These are phyloP conservation scores for Amauroascus verrucosus DNA, from an alignment of 2,329 filamentous ascomycete genomes.

Conservation along the genomic window DNA sequence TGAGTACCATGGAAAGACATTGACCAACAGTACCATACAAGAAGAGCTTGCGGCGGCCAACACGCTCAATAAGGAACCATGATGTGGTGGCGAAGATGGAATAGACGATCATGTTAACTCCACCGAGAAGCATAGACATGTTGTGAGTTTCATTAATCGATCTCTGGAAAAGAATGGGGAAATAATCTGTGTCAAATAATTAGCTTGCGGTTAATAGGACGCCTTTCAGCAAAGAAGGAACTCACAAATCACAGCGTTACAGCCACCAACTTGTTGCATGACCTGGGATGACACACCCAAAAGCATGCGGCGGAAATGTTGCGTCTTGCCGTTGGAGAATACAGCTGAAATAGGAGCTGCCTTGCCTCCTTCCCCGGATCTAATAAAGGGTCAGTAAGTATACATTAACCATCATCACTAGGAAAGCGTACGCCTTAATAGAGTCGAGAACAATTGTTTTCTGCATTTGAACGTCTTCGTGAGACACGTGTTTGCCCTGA, in stretches of 20 bases:
- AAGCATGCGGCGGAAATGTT: slow-evolving; percentile 34
- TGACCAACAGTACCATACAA: slow-evolving; percentile 33
- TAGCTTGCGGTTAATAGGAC: too few species aligned
- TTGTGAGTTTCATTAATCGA: slow-evolving; percentile 32
- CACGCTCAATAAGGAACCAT: slow-evolving; percentile 35
- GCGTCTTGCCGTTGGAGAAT: slow-evolving; percentile 30
- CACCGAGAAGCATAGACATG: slow-evolving; percentile 38
- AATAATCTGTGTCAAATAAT: slow-evolving; percentile 28
- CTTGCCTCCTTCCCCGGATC: slow-evolving; percentile 27
- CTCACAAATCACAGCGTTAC: slow-evolving; percentile 32
- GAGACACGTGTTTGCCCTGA: slow-evolving; percentile 35
- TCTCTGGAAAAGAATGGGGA: slow-evolving; percentile 32
- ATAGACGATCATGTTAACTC: slow-evolving; percentile 33
- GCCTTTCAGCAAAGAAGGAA: slow-evolving; percentile 4
- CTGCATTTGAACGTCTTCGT: slow-evolving; percentile 51
- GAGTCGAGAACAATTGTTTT: slow-evolving; percentile 37
- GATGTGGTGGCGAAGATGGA: slow-evolving; percentile 23
- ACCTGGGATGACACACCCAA: slow-evolving; percentile 33
- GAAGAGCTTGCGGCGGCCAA: slow-evolving; percentile 39
- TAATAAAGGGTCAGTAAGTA: slow-evolving; percentile 42
- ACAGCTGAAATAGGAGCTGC: slow-evolving; percentile 44
- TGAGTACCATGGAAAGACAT: slow-evolving; percentile 31
- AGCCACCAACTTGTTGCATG: slow-evolving; percentile 43
- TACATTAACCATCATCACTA: background rate
- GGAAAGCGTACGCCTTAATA: slow-evolving; percentile 16